Conservation (phyloP, 305 asterid genomes). For the Andrographis paniculata region DNA sequence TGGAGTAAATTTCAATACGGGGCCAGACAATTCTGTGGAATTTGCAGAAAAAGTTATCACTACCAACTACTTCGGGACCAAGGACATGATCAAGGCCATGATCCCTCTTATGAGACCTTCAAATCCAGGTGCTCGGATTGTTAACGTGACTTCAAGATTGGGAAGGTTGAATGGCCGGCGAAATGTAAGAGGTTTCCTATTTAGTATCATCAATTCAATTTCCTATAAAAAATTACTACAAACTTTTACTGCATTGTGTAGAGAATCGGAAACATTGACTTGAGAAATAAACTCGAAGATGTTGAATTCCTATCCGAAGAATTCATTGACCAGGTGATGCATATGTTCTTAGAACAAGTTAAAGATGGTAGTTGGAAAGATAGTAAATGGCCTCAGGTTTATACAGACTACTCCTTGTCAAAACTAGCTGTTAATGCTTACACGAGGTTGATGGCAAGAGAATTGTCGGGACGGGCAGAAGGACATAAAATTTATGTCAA, state of each 20-base stretch:
- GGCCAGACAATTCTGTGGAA: constrained; percentile 68
- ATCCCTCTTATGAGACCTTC: constrained; percentile 74
- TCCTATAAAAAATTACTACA: no score
- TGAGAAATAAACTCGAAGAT: constrained; percentile 67
- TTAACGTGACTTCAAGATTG: constrained; percentile 66
- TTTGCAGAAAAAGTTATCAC: constrained; percentile 52
- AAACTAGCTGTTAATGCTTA: constrained; percentile 77
- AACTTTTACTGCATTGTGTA: no score
- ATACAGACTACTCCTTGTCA: constrained; percentile 82
- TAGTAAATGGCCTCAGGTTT: constrained; percentile 79
- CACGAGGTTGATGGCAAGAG: constrained; percentile 64
- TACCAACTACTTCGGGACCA: constrained; percentile 88
- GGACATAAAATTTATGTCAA: constrained; percentile 62
- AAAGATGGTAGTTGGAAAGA: constrained; percentile 73
- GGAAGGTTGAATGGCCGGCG: constrained; percentile 75
- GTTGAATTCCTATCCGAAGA: constrained; percentile 58
- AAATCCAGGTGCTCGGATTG: constrained; percentile 73
- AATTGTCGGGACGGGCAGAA: constrained; percentile 45
- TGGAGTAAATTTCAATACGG: constrained; percentile 76
- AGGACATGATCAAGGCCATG: constrained; percentile 70
- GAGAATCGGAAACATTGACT: constrained; percentile 52
- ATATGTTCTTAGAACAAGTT: constrained; percentile 60
- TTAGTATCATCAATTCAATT: no score
- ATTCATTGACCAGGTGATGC: constrained; percentile 48
- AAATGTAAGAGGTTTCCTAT: constrained; percentile 44